These are phyloP conservation scores for Pterocarpus santalinus DNA, from an alignment of 306 rosid genomes.

Conservation along the genomic window DNA sequence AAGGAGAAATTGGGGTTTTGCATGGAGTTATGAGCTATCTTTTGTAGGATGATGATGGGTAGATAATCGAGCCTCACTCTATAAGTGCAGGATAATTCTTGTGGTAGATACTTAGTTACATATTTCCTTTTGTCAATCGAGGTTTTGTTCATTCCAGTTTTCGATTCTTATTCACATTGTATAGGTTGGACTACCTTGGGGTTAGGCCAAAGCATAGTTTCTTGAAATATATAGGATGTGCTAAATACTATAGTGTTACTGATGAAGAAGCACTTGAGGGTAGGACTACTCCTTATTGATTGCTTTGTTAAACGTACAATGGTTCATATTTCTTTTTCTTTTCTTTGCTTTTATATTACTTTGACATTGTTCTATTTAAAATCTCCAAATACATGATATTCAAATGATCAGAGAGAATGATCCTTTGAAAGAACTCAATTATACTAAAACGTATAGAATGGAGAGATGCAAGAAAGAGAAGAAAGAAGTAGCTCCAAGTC, in stretches of 20 bases:
- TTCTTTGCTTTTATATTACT: neutral
- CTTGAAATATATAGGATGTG: constrained; percentile 82
- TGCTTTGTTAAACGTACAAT: neutral
- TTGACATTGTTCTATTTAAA: constrained; percentile 4
- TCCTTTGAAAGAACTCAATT: neutral
- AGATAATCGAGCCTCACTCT: constrained; percentile 93
- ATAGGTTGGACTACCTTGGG: constrained; percentile 97
- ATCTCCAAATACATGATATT: neutral
- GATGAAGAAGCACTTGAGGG: constrained; percentile 97
- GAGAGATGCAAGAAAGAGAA: neutral
- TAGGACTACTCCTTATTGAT: constrained; percentile 42
- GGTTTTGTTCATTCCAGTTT: constrained; percentile 25
- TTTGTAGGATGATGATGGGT: constrained; percentile 95
- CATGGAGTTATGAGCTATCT: constrained; percentile 99
- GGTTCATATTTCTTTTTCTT: neutral
- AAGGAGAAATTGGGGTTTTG: constrained; percentile 92
- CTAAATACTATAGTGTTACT: constrained; percentile 77
- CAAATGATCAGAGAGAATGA: constrained; percentile 4
- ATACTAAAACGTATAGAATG: neutral
- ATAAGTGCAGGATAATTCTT: constrained; percentile 90
- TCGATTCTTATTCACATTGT: constrained; percentile 22
- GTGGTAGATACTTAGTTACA: constrained; percentile 6
- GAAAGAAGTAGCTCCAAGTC: constrained; percentile 4
- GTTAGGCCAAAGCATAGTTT: constrained; percentile 99
- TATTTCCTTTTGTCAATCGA: constrained; percentile 33